Conservation (phyloP, 1,284 basidiomycete species). For the Meripilus lineatus region DNA sequence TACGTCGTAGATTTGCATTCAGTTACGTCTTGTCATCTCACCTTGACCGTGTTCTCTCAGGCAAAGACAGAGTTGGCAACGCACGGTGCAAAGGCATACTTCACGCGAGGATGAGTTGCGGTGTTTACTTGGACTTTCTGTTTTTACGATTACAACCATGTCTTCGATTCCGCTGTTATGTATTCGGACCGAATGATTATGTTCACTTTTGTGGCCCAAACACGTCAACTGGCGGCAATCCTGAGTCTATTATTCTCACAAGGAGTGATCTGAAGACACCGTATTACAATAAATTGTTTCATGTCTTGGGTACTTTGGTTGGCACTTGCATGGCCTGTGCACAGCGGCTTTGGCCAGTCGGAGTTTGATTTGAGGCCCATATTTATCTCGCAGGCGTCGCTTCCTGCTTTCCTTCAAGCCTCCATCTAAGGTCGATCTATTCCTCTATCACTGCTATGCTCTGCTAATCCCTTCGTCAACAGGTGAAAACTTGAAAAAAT, state of each 20-base stretch:
- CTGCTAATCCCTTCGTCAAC: conserved; percentile 13
- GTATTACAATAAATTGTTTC: too few species aligned
- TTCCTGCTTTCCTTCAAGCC: conserved; percentile 35
- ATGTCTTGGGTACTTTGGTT: too few species aligned
- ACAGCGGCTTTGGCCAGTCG: too few species aligned
- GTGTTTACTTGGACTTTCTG: too few species aligned
- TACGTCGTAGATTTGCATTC: conserved; percentile 23
- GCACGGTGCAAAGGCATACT: conserved; percentile 86
- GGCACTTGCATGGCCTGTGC: too few species aligned
- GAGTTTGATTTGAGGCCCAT: conserved; percentile 29
- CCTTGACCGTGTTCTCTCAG: conserved; percentile 32
- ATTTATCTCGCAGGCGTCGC: conserved; percentile 16
- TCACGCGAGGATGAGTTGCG: conserved; percentile 65
- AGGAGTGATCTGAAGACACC: too few species aligned
- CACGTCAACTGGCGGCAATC: too few species aligned
- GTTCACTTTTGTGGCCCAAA: too few species aligned
- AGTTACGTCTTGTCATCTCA: neutral
- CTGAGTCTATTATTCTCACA: too few species aligned
- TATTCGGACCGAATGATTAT: too few species aligned
- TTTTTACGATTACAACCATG: too few species aligned
- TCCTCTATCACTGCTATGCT: conserved; percentile 9
- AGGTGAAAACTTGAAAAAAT: conserved; percentile 43
- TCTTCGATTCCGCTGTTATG: too few species aligned
- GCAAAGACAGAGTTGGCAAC: conserved; percentile 82
- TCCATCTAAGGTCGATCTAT: conserved; percentile 38